Evolutionary conservation across 2,329 filamentous ascomycete genomes (phyloP).

Genomic region (Fusarium camptoceras): DNA sequence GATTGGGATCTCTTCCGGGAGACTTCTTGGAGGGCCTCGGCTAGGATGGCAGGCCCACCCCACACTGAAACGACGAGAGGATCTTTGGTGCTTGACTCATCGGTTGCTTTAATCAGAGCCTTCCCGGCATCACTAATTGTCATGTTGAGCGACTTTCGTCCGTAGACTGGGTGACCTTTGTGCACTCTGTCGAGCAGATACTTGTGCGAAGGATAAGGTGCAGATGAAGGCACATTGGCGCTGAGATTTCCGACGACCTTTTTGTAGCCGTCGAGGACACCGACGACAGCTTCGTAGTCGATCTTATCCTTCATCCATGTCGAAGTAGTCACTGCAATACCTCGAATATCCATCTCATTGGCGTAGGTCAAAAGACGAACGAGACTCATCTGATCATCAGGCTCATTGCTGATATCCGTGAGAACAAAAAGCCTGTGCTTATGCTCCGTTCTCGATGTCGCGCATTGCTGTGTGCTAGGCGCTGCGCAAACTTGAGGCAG

Average conservation of each 20-base stretch:
- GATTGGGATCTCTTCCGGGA: conserved; percentile 28
- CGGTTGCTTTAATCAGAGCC: conserved; percentile 52
- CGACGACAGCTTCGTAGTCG: conserved; percentile 48
- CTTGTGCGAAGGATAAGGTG: conserved; percentile 2
- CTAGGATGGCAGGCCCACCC: conserved; percentile 65
- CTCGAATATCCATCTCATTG: conserved; percentile 59
- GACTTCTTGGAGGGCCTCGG: conserved; percentile 59
- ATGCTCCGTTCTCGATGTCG: not conserved
- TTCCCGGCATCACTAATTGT: conserved; percentile 52
- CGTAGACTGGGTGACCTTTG: conserved; percentile 34
- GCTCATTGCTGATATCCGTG: conserved; percentile 60
- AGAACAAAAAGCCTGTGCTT: conserved; percentile 54
- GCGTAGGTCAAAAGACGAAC: conserved; percentile 57
- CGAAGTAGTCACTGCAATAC: conserved; percentile 58
- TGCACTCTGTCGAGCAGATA: not conserved
- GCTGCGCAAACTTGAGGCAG: not conserved
- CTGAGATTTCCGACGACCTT: conserved; percentile 48
- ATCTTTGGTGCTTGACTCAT: conserved; percentile 30
- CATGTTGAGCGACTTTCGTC: conserved; percentile 35
- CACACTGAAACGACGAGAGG: conserved; percentile 64
- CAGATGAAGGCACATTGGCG: not conserved
- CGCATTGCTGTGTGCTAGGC: not conserved
- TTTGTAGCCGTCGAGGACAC: conserved; percentile 6
- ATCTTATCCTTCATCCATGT: conserved; percentile 55
- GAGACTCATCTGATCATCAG: conserved; percentile 58